phyloP scores from a whole-genome alignment of 108 stramenopile genomes.

The Chaetoceros muelleri region DNA sequence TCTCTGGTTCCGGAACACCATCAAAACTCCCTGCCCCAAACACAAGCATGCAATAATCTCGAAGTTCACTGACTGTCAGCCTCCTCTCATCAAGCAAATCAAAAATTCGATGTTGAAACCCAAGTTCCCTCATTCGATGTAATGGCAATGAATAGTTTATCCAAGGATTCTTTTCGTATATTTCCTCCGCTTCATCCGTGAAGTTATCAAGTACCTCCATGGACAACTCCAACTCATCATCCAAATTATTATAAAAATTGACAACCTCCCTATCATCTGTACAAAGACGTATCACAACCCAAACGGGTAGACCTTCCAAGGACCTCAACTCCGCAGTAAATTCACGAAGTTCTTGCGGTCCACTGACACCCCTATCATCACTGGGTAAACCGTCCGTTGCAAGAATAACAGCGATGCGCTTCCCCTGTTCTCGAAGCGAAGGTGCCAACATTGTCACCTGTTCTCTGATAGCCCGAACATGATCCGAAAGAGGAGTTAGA shows the following conservation, averaged over 20 bases:
- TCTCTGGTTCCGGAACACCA: constrained; percentile 27
- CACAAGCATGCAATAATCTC: constrained; percentile 46
- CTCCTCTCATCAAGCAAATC: constrained; percentile 66
- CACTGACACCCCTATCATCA: constrained; percentile 20
- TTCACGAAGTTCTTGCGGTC: constrained; percentile 13
- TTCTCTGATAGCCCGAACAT: constrained; percentile 34
- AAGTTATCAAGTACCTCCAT: constrained; percentile 78
- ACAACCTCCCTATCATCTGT: constrained; percentile 58
- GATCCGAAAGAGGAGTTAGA: constrained; percentile 44
- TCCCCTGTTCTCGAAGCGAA: constrained; percentile 19
- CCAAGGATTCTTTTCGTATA: constrained; percentile 56
- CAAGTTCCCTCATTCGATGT: constrained; percentile 61
- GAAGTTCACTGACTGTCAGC: constrained; percentile 44
- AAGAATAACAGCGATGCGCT: constrained; percentile 33
- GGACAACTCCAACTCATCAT: constrained; percentile 44
- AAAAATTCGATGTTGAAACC: constrained; percentile 46
- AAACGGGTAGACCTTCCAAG: constrained; percentile 59
- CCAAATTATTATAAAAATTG: constrained; percentile 63
- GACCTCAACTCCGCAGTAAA: constrained; percentile 29
- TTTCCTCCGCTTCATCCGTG: constrained; percentile 59
- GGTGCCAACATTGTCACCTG: constrained; percentile 19
- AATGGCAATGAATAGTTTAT: constrained; percentile 52
- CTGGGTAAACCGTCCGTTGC: constrained; percentile 54
- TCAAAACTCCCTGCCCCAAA: constrained; percentile 46
- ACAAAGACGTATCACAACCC: constrained; percentile 67